Conservation (phyloP, 1,284 basidiomycete genomes). For the Tremellales sp. region DNA sequence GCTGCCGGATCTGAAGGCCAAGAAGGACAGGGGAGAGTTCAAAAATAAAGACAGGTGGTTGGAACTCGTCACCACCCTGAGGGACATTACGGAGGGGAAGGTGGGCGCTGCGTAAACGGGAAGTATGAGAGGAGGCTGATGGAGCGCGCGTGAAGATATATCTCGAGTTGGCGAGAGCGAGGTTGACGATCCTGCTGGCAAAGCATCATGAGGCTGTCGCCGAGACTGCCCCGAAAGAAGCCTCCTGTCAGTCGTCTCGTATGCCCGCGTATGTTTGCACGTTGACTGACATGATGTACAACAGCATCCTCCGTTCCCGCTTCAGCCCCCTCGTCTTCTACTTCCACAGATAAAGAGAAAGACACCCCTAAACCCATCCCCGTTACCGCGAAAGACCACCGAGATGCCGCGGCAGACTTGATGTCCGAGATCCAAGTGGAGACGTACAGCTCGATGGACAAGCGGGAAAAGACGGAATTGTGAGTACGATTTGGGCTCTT, state of each 20-base stretch:
- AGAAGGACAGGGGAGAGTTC: slow-evolving; percentile 44
- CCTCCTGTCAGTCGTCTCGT: slow-evolving; percentile 23
- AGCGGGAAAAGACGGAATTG: slow-evolving; percentile 96
- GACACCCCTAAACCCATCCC: slow-evolving; percentile 46
- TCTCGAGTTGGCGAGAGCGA: slow-evolving; percentile 92
- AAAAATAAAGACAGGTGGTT: slow-evolving; percentile 65
- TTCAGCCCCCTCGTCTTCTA: slow-evolving; percentile 14
- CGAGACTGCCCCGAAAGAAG: slow-evolving; percentile 40
- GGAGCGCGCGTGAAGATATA: slow-evolving; percentile 73
- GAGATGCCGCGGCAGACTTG: slow-evolving; percentile 80
- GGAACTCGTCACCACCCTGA: slow-evolving; percentile 79
- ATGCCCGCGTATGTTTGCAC: not conserved
- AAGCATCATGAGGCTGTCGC: slow-evolving; percentile 72
- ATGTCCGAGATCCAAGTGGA: slow-evolving; percentile 95
- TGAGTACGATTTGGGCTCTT: slow-evolving; percentile 23
- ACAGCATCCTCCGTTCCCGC: slow-evolving; percentile 10
- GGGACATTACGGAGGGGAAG: slow-evolving; percentile 94
- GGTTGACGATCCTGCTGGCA: slow-evolving; percentile 80
- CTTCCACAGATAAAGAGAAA: slow-evolving; percentile 38
- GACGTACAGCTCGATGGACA: slow-evolving; percentile 98
- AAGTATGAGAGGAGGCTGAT: not conserved
- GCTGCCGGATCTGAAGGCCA: slow-evolving; percentile 62
- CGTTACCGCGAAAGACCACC: slow-evolving; percentile 54
- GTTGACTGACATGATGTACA: slow-evolving; percentile 3
- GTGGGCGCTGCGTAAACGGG: slow-evolving; percentile 48